Evolutionary conservation across 495 filamentous ascomycete species (phyloP).

Genomic region (Mytilinidion resinicola): DNA sequence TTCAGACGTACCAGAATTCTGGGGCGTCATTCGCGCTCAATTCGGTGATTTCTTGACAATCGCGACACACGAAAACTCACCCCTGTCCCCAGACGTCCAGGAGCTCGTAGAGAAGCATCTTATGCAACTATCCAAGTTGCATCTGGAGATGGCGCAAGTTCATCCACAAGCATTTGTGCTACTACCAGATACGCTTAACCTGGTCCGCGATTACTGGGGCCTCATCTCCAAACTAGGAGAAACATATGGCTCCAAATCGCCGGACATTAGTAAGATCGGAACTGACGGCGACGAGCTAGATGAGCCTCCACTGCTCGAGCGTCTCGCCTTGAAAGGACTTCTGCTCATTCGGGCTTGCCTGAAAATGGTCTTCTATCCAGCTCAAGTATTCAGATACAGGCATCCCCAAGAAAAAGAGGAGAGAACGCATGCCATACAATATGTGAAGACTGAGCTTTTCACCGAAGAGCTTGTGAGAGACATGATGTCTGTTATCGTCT

Average conservation of each 20-base stretch:
- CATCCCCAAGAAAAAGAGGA: constrained; percentile 63
- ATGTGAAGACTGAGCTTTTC: constrained; percentile 65
- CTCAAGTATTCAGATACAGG: constrained; percentile 74
- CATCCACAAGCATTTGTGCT: constrained; percentile 76
- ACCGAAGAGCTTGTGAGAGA: constrained; percentile 66
- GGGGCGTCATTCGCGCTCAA: constrained; percentile 63
- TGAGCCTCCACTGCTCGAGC: constrained; percentile 60
- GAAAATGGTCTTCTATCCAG: constrained; percentile 72
- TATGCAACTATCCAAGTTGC: constrained; percentile 83
- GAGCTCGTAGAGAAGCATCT: constrained; percentile 72
- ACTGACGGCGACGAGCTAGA: constrained; percentile 46
- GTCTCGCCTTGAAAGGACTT: constrained; percentile 70
- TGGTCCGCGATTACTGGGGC: constrained; percentile 77
- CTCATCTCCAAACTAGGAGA: constrained; percentile 70
- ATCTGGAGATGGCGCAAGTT: constrained; percentile 69
- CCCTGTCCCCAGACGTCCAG: constrained; percentile 39
- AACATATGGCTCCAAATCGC: constrained; percentile 50
- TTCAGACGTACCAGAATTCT: constrained; percentile 65
- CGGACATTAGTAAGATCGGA: constrained; percentile 39
- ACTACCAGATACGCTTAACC: constrained; percentile 66
- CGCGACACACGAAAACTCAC: constrained; percentile 43
- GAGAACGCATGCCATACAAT: constrained; percentile 54
- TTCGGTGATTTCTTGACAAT: constrained; percentile 61
- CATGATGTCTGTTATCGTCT: constrained; percentile 76
- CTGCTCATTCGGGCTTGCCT: constrained; percentile 76